A percentile compares a stretch with the other conserved stretches of the same genome.
These are phyloP conservation scores for Orbilia javanica DNA, from an alignment of 2,329 filamentous ascomycete species.

Conservation along the genomic window DNA sequence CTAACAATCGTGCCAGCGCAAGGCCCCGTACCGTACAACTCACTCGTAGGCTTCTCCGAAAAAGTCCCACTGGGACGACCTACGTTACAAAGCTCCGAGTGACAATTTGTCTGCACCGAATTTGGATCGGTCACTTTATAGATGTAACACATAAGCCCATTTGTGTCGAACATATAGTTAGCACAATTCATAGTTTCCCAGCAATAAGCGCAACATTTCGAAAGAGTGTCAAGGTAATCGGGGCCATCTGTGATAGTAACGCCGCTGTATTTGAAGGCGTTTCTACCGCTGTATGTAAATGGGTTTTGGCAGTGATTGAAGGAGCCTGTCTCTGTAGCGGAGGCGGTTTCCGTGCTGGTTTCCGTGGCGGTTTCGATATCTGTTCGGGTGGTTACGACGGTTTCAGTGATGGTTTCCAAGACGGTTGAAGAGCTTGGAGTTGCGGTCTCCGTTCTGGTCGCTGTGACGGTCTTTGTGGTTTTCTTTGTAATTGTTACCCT, in stretches of 20 bases:
- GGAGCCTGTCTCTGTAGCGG: background rate
- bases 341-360: conserved; percentile 14
- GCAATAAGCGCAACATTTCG: conserved; percentile 25
- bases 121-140: background rate
- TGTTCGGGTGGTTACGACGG: conserved; percentile 1
- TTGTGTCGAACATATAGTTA: conserved; percentile 35
- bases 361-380: conserved; percentile 1
- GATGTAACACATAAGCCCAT: background rate
- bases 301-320: conserved; percentile 21
- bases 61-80: background rate
- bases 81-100: conserved; percentile 1
- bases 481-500: conserved; percentile 28
- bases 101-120: background rate
- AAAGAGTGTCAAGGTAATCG: background rate
- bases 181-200: conserved; percentile 12
- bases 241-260: background rate
- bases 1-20: conserved; percentile 25
- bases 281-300: conserved; percentile 24
- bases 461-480: conserved; percentile 24
- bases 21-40: conserved; percentile 32
- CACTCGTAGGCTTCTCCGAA: conserved; percentile 1
- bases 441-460: background rate
- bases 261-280: conserved; percentile 25
- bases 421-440: conserved; percentile 9
- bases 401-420: conserved; percentile 22